phyloP scores from a whole-genome alignment of 176 grass and related monocot species.

The Chloris gayana region DNA sequence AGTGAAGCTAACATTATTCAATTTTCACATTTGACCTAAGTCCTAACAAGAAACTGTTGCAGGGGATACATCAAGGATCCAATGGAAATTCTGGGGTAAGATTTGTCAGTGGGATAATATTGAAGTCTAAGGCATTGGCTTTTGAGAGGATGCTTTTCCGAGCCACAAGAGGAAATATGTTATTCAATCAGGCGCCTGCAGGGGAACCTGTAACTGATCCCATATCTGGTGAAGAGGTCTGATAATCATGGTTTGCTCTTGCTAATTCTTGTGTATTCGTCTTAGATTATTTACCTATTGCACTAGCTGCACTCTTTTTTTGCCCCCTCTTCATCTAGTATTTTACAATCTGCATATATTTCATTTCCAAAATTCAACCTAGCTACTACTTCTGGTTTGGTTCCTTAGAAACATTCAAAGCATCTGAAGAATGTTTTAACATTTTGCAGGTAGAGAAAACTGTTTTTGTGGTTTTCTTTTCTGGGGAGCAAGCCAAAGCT shows the following conservation, averaged over 20 bases:
- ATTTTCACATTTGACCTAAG: conserved; percentile 11
- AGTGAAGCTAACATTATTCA: conserved; percentile 28
- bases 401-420: conserved; percentile 12
- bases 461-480: conserved; percentile 98
- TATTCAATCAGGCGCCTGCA: conserved; percentile 92
- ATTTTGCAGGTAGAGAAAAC: conserved; percentile 88
- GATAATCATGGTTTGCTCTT: conserved; percentile 44
- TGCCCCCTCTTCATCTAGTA: not conserved
- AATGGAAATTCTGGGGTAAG: conserved; percentile 77
- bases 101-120: conserved; percentile 97
- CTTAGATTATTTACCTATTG: conserved; percentile 27
- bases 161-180: conserved; percentile 96
- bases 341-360: conserved; percentile 6
- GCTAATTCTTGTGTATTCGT: conserved; percentile 23
- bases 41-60: conserved; percentile 34
- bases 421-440: conserved; percentile 25
- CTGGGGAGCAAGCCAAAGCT: conserved; percentile 87
- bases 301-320: conserved; percentile 34
- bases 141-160: conserved; percentile 99
- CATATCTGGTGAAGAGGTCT: conserved; percentile 94
- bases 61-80: conserved; percentile 63
- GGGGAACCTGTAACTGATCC: conserved; percentile 90
- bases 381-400: not conserved
- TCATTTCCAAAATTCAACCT: conserved; percentile 20
- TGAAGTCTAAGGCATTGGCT: conserved; percentile 81